A percentile compares a stretch with the other conserved stretches of the same genome.
Evolutionary conservation across 1,284 basidiomycete species (phyloP).

Genomic region (Anthracocystis setariae): DNA sequence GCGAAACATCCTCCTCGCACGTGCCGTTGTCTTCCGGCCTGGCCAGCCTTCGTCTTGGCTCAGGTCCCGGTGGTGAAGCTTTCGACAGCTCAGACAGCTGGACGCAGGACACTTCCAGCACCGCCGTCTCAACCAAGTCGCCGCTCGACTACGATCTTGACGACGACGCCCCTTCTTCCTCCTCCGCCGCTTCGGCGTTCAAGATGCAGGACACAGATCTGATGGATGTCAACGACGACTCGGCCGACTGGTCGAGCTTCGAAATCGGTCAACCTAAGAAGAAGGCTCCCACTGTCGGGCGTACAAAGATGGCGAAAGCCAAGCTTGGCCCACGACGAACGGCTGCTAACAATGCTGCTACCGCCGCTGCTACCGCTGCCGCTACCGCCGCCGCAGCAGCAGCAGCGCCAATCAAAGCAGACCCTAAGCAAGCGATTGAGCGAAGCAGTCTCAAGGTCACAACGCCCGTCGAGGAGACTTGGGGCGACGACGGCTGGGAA

Average conservation of each 20-base stretch:
- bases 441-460: slow-evolving; percentile 45
- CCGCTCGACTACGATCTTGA: slow-evolving; percentile 41
- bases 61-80: slow-evolving; percentile 10
- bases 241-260: slow-evolving; percentile 57
- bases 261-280: slow-evolving; percentile 48
- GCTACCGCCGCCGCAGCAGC: slow-evolving; percentile 11
- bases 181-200: slow-evolving; percentile 37
- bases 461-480: slow-evolving; percentile 23
- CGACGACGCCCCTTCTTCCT: slow-evolving; percentile 28
- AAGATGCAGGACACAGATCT: slow-evolving; percentile 32
- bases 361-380: slow-evolving; percentile 11
- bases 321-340: slow-evolving; percentile 35
- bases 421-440: slow-evolving; percentile 32
- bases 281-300: slow-evolving; percentile 23
- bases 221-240: slow-evolving; percentile 60
- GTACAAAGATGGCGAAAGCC: slow-evolving; percentile 36
- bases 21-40: slow-evolving; percentile 30
- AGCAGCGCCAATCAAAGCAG: slow-evolving; percentile 12
- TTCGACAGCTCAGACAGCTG: slow-evolving; percentile 9
- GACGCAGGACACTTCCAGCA: slow-evolving; percentile 7
- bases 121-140: slow-evolving; percentile 16
- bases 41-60: slow-evolving; percentile 39
- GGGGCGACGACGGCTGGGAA: slow-evolving; percentile 48
- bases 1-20: slow-evolving; percentile 9
- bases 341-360: slow-evolving; percentile 19